Base-by-base conservation (phyloP, 176 grass and related monocot species). In the Pontederia crassipes region DNA sequence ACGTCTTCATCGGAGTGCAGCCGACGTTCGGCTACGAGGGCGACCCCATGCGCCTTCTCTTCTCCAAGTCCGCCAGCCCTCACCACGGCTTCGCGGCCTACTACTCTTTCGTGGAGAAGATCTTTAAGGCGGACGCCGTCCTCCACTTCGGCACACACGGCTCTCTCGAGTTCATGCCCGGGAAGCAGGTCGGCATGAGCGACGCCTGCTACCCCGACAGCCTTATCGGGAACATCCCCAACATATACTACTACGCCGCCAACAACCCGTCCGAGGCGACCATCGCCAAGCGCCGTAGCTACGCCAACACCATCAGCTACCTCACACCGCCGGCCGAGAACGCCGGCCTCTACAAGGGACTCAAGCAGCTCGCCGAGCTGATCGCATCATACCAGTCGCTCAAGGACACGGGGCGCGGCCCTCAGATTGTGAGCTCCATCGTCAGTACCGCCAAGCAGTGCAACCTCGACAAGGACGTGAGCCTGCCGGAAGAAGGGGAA, bases 241-340 rank as follows among this genome's bases (percentile, higher is more conserved):
- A 98, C 63, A 92, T 98, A 66, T 98, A 98, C 61, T 98, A 98
- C 63, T 98, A 98, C 62, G 93, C 93, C 4, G 93, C 93, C n/a
- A 98, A 98, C 84, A 98, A 98, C 69, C 93, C 93, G 9, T 98
- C 93, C 9, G 93, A 98, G 68, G 93, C 93, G 1, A 98, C 93
- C 1, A 76, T 98, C 3, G 93, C 93, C 51, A 98, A 98, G 71
- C 88, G 93, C 47, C 73, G 93, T 35, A 98, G 93, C 81, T 98
- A 98, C 45, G 93, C 93, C 46, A 98, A 92, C 79, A 98, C 93
- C 46, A 98, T 98, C 70, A 98, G 93, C 79, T 98, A 98, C 70
- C 78, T 98, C 10, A 98, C 93, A 28, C 93, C 93, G 10, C 93
- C 87, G 3, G 93, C 93, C 9, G 93, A 98, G 79, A 98, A 98